A percentile compares a stretch with the other conserved stretches of the same genome.
Evolutionary conservation across 306 rosid genomes (phyloP).

Genomic region (Ammopiptanthus mongolicus): DNA sequence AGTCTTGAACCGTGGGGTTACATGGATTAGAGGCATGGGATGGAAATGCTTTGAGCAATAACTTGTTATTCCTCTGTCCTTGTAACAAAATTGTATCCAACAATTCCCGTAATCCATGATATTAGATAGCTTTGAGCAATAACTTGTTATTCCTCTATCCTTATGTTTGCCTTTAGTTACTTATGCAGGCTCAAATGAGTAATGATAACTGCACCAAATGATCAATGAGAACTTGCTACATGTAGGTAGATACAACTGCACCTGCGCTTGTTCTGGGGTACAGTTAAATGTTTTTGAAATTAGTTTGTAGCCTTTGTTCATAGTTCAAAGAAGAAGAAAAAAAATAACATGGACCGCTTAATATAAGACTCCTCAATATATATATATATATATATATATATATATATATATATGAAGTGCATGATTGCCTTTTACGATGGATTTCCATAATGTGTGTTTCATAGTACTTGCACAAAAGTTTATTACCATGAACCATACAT

Average conservation of each 20-base stretch:
- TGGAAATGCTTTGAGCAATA: not conserved
- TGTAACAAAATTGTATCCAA: not conserved
- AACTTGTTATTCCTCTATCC: not conserved
- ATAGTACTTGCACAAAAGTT: not conserved
- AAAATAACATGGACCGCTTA: not conserved
- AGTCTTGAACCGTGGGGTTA: not conserved
- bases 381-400: too few species aligned
- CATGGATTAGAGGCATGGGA: not conserved
- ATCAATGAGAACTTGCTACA: not conserved
- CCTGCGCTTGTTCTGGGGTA: not conserved
- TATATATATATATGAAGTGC: not conserved
- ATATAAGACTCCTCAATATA: not conserved
- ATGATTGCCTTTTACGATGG: not conserved
- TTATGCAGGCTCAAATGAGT: not conserved
- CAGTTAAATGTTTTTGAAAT: not conserved
- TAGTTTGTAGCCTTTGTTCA: not conserved
- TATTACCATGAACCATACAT: not conserved
- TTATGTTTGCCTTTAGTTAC: not conserved
- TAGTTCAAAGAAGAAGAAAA: too few species aligned
- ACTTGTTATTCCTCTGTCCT: not conserved
- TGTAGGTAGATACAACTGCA: not conserved
- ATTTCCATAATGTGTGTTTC: not conserved
- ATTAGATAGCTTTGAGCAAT: not conserved
- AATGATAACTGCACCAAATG: not conserved
- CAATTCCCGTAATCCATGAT: conserved; percentile 5